Conservation (phyloP, 805 yeast species). For the Nakazawaea ernobii region DNA sequence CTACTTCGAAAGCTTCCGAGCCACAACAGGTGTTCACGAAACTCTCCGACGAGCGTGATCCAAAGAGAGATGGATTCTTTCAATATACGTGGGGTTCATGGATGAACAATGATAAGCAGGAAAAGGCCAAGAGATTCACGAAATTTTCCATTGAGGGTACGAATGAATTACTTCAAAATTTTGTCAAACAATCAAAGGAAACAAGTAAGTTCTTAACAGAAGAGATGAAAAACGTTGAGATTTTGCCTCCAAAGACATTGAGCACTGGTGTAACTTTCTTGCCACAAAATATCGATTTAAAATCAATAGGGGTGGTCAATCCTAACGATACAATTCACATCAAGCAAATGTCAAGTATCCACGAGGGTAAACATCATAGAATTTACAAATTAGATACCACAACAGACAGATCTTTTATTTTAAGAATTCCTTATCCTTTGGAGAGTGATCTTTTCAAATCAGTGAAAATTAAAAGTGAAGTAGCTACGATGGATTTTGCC, state of each 20-base stretch:
- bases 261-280: constrained; percentile 19
- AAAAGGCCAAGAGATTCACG: constrained; percentile 74
- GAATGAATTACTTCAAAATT: constrained; percentile 41
- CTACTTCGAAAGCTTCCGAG: background rate
- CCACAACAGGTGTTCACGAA: constrained; percentile 42
- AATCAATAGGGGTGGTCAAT: constrained; percentile 37
- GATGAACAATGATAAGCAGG: constrained; percentile 71
- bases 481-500: constrained; percentile 87
- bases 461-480: constrained; percentile 78
- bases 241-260: constrained; percentile 20
- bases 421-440: constrained; percentile 81
- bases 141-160: constrained; percentile 78
- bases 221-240: constrained; percentile 2
- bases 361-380: constrained; percentile 93
- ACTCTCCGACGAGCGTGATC: constrained; percentile 56
- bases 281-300: constrained; percentile 40
- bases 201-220: constrained; percentile 16
- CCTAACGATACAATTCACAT: constrained; percentile 43
- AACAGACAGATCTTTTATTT: constrained; percentile 54
- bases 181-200: constrained; percentile 34
- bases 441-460: constrained; percentile 61
- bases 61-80: constrained; percentile 67
- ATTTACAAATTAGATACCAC: constrained; percentile 68
- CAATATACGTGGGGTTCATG: constrained; percentile 95
- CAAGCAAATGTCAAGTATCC: constrained; percentile 74